phyloP scores from a whole-genome alignment of 345 rosid genomes.

The Microthlaspi erraticum region DNA sequence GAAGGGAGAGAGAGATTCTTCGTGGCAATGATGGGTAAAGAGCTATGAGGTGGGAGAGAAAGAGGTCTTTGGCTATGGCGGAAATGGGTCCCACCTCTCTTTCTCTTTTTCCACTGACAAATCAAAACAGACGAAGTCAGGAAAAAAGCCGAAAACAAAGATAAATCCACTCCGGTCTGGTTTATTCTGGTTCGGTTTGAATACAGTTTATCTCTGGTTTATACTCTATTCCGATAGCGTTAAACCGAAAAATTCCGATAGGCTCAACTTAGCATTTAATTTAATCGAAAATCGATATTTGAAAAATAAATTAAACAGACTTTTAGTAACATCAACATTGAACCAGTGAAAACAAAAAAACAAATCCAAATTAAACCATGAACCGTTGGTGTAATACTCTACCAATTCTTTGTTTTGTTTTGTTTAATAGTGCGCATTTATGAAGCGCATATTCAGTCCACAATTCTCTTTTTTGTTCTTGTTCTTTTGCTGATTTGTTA shows the following conservation, averaged over 20 bases:
- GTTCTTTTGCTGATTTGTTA: not conserved
- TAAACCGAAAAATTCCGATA: not conserved
- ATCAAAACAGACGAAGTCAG: slow-evolving; percentile 31
- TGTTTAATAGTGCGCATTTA: slow-evolving; percentile 43
- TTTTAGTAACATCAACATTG: not conserved
- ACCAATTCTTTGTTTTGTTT: not conserved
- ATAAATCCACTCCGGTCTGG: slow-evolving; percentile 11
- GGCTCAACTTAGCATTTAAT: not conserved
- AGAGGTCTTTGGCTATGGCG: slow-evolving; percentile 66
- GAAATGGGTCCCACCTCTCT: slow-evolving; percentile 52
- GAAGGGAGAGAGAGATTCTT: slow-evolving; percentile 38
- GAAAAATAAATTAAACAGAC: not conserved
- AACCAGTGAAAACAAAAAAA: not conserved
- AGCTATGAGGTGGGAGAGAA: slow-evolving; percentile 52
- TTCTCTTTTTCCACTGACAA: slow-evolving; percentile 43
- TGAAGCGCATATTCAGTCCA: slow-evolving; percentile 42
- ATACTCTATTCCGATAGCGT: not conserved
- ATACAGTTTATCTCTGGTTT: slow-evolving; percentile 7
- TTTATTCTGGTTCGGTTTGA: slow-evolving; percentile 2
- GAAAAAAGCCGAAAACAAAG: not conserved
- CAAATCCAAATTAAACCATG: slow-evolving; percentile 16
- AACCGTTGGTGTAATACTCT: not conserved
- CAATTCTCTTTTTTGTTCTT: slow-evolving; percentile 17
- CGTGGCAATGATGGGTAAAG: slow-evolving; percentile 51
- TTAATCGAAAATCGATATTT: not conserved